Conservation (phyloP, 2,329 filamentous ascomycete species). For the Trichoderma koningiopsis region DNA sequence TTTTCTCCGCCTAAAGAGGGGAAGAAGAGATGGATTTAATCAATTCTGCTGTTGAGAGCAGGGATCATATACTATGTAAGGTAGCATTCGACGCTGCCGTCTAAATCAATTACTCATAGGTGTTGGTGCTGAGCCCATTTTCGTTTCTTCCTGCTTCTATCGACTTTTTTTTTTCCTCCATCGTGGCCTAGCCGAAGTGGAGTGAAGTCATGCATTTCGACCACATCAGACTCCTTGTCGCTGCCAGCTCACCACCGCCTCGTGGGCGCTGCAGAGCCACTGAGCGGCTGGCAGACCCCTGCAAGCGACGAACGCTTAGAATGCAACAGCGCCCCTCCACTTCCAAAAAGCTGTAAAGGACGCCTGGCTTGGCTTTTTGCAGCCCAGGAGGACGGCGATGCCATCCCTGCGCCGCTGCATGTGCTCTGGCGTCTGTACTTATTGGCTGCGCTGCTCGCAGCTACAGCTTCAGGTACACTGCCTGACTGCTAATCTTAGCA, state of each 20-base stretch:
- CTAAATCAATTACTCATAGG: not conserved
- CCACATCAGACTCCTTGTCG: slow-evolving; percentile 2
- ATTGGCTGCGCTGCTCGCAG: not conserved
- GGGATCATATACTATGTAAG: not conserved
- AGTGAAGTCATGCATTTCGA: slow-evolving; percentile 10
- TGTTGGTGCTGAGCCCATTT: not conserved
- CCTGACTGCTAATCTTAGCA: not conserved
- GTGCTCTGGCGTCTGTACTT: not conserved
- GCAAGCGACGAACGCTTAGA: slow-evolving; percentile 20
- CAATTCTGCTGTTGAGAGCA: not conserved
- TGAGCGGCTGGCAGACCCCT: slow-evolving; percentile 16
- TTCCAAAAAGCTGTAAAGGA: not conserved
- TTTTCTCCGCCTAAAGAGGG: not conserved
- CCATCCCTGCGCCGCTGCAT: slow-evolving; percentile 12
- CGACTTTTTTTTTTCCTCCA: slow-evolving; percentile 2
- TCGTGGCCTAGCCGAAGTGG: slow-evolving; percentile 4
- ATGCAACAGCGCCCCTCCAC: slow-evolving; percentile 2
- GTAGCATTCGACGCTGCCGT: not conserved
- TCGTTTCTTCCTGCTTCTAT: not conserved
- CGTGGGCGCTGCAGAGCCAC: slow-evolving; percentile 23
- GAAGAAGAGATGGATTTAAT: not conserved
- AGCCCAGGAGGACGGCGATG: slow-evolving; percentile 1
- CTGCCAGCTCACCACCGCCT: slow-evolving; percentile 27
- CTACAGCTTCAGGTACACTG: not conserved
- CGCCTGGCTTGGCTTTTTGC: not conserved